Base-by-base conservation (phyloP, 371 early-diverging fungal species). In the Haplosporangium sp. region DNA sequence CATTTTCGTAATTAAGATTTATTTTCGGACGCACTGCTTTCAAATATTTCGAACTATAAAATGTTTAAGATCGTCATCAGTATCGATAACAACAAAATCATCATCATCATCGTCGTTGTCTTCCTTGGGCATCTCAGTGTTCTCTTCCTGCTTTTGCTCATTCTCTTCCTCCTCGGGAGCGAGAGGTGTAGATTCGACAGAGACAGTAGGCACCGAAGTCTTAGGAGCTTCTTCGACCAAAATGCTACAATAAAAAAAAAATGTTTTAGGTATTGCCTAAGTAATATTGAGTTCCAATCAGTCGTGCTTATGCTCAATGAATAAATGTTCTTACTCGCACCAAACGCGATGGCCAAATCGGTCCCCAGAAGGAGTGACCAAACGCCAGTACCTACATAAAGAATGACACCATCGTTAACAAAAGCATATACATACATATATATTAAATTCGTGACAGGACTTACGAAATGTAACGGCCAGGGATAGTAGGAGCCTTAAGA, bases 331-430 rank as follows among this genome's bases (percentile, higher is more conserved):
- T 65, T 76, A 76, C 77, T 88, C 85, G 69, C 92, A 92, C 93
- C 92, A 92, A 13, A 93, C 55, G 6, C 75, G 83, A 63, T 92
- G 86, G 34, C 94, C 93, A 84, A 94, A 94, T 15, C 86, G 85
- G 19, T 79, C 75, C 1, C 93, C 93, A 9, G 87, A 75, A 1
- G 90, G 88, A 6, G 89, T 79, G 45, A 84, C 83, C 62, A 94
- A 69, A 13, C 92, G 87, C 89, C 93, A 94, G 74, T 85, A 76
- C 39, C 77, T 76, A 60, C 27, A 27, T 27, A 39, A 50, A 17
- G n/a, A 11, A 50, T 50, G 19, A 50, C 5, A 27, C 27, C 27
- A 27, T 27, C 27, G 27, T 27, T 27, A 27, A 27, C 27, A 27
- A 27, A 27, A 27, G 27, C 27, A 27, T 27, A 27, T 27, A 27